Conservation (phyloP, 805 yeast genomes). For the Starmera pachycereana region DNA sequence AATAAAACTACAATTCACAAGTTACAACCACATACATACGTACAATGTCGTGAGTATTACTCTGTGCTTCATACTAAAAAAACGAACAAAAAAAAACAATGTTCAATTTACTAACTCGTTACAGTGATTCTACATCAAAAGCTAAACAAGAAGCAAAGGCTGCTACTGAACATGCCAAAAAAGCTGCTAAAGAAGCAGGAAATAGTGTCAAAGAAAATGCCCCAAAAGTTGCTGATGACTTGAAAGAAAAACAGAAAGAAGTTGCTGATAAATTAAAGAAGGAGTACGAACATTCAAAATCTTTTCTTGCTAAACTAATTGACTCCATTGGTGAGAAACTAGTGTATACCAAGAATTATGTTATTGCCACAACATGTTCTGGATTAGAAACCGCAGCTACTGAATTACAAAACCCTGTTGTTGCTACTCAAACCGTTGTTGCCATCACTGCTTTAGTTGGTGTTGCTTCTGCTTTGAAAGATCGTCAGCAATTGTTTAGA, state of each 20-base stretch:
- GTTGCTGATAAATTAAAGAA: slow-evolving; percentile 23
- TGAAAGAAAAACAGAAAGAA: slow-evolving; percentile 26
- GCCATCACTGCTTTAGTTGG: slow-evolving; percentile 38
- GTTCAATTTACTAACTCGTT: too few relatives aligned
- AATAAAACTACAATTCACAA: too few relatives aligned
- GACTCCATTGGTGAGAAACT: slow-evolving; percentile 11
- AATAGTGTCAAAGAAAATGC: slow-evolving; percentile 16
- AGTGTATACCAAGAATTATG: slow-evolving; percentile 13
- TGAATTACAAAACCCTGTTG: slow-evolving; percentile 56
- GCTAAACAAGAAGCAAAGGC: slow-evolving; percentile 14
- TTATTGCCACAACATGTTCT: slow-evolving; percentile 11
- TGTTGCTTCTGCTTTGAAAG: slow-evolving; percentile 38
- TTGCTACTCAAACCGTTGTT: slow-evolving; percentile 40
- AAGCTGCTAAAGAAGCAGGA: slow-evolving; percentile 14
- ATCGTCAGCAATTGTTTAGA: slow-evolving; percentile 37
- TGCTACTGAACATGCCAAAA: slow-evolving; percentile 8
- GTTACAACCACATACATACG: too few relatives aligned
- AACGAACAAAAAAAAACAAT: too few relatives aligned
- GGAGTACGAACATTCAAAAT: slow-evolving; percentile 20
- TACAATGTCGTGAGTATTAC: too few relatives aligned
- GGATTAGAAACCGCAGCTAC: slow-evolving; percentile 16
- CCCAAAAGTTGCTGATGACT: slow-evolving; percentile 15
- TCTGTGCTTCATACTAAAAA: too few relatives aligned
- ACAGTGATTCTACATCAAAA: slow-evolving; percentile 4
- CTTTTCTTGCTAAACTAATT: slow-evolving; percentile 15